Conservation (phyloP, 352 stramenopile genomes). For the Pythium vanterpoolii region DNA sequence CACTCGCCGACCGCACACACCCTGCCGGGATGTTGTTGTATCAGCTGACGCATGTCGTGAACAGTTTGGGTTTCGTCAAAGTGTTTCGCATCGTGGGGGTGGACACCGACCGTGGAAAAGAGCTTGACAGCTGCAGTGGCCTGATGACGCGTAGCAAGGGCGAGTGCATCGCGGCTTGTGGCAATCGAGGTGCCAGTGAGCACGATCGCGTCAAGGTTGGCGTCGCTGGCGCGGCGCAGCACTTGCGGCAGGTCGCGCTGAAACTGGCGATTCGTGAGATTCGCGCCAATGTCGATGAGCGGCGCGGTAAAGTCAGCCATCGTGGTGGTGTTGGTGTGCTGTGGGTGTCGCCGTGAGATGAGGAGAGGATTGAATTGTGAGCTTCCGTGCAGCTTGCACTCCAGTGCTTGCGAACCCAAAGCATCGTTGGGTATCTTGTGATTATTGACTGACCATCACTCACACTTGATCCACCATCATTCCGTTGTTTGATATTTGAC, state of each 20-base stretch:
- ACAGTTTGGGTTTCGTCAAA: conserved; percentile 45
- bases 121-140: conserved; percentile 34
- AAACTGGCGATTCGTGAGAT: conserved; percentile 65
- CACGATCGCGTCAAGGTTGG: conserved; percentile 78
- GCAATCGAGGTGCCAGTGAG: conserved; percentile 75
- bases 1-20: conserved; percentile 94
- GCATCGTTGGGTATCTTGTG: neutral
- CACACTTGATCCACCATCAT: conserved; percentile 4
- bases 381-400: neutral
- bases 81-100: conserved; percentile 91
- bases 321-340: too few relatives aligned
- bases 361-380: neutral
- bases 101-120: conserved; percentile 90
- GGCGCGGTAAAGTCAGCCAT: conserved; percentile 23
- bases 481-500: neutral
- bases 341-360: too few relatives aligned
- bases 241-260: conserved; percentile 86
- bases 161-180: conserved; percentile 37
- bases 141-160: conserved; percentile 28
- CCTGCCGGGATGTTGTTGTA: conserved; percentile 35
- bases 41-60: conserved; percentile 41
- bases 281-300: conserved; percentile 70
- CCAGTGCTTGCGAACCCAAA: too few relatives aligned
- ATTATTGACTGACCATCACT: conserved; percentile 15
- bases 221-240: conserved; percentile 70